phyloP scores from a whole-genome alignment of 2,329 filamentous ascomycete genomes.

The Aspergillus sp. region DNA sequence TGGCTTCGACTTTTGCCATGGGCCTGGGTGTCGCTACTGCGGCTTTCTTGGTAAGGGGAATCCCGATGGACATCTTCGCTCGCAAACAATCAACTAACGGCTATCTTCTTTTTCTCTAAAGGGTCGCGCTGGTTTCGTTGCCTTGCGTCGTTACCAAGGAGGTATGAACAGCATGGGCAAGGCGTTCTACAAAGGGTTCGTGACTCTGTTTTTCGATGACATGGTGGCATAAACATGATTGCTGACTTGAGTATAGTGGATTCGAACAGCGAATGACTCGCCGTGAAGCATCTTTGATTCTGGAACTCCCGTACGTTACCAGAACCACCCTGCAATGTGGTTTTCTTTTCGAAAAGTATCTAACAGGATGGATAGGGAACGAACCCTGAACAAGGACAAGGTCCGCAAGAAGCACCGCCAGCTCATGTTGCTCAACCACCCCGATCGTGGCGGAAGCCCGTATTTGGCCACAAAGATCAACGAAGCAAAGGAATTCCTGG shows the following conservation, averaged over 20 bases:
- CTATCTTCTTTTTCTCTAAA: slow-evolving; percentile 33
- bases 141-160: slow-evolving; percentile 70
- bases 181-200: slow-evolving; percentile 83
- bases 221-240: background rate
- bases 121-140: slow-evolving; percentile 90
- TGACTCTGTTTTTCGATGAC: background rate
- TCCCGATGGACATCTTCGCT: background rate
- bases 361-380: slow-evolving; percentile 58
- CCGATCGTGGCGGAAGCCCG: slow-evolving; percentile 91
- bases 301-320: slow-evolving; percentile 73
- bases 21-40: slow-evolving; percentile 49
- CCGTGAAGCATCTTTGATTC: slow-evolving; percentile 83
- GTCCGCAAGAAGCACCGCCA: slow-evolving; percentile 92
- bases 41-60: slow-evolving; percentile 67
- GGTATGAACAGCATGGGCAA: slow-evolving; percentile 73
- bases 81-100: slow-evolving; percentile 8
- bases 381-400: slow-evolving; percentile 83
- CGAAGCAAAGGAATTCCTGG: slow-evolving; percentile 93
- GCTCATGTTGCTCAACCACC: slow-evolving; percentile 96
- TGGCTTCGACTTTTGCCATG: slow-evolving; percentile 40
- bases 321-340: background rate
- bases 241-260: slow-evolving; percentile 45
- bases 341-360: background rate
- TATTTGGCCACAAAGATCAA: slow-evolving; percentile 98
- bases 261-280: slow-evolving; percentile 94